These are phyloP conservation scores for Afroboletus lepidellus DNA, from an alignment of 1,284 basidiomycete species.

Conservation along the genomic window DNA sequence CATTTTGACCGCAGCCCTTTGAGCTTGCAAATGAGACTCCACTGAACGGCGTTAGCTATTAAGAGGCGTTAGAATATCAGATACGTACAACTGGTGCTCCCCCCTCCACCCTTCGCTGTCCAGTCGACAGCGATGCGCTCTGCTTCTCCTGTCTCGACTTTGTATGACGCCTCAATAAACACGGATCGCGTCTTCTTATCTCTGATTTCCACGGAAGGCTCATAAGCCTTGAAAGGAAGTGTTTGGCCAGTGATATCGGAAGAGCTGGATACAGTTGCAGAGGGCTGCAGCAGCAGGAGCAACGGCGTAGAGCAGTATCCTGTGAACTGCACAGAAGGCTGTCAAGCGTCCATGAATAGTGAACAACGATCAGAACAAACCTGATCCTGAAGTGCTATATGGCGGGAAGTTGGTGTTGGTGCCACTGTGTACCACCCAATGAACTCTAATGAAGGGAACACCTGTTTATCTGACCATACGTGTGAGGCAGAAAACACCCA, in stretches of 20 bases:
- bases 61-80: not conserved
- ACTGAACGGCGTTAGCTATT: conserved; percentile 48
- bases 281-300: conserved; percentile 70
- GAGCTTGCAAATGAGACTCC: conserved; percentile 85
- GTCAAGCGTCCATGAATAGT: not conserved
- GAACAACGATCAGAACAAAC: conserved; percentile 39
- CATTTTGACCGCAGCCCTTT: conserved; percentile 95
- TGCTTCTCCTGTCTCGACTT: conserved; percentile 96
- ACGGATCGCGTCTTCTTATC: conserved; percentile 75
- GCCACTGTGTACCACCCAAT: conserved; percentile 97
- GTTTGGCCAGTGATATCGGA: conserved; percentile 62
- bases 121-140: conserved; percentile 98
- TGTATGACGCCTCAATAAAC: conserved; percentile 80
- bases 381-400: conserved; percentile 85
- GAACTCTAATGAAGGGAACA: conserved; percentile 94
- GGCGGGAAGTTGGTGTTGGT: conserved; percentile 62
- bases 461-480: conserved; percentile 79
- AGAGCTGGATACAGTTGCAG: conserved; percentile 45
- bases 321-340: conserved; percentile 51
- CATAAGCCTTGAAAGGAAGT: conserved; percentile 87
- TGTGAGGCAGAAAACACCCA: conserved; percentile 9
- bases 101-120: conserved; percentile 86
- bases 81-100: conserved; percentile 71
- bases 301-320: conserved; percentile 72
- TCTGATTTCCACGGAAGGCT: conserved; percentile 81